Evolutionary conservation across 1,284 basidiomycete genomes (phyloP).

Genomic region (Ceratobasidium sp.): DNA sequence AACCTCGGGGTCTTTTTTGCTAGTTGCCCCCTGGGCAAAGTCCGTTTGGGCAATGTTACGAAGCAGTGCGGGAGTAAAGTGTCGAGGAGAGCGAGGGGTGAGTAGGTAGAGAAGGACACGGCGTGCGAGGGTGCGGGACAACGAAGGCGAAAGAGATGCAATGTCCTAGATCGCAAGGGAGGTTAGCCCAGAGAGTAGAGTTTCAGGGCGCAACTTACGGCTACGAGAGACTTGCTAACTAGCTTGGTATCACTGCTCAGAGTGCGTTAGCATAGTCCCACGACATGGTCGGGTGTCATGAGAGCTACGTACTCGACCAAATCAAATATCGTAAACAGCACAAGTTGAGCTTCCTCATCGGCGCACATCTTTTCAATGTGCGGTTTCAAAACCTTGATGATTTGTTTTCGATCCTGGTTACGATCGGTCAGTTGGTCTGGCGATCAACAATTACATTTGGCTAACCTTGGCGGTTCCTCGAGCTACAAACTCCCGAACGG

Average conservation of each 20-base stretch:
- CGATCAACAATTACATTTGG: not conserved
- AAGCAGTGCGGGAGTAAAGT: conserved; percentile 83
- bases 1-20: conserved; percentile 73
- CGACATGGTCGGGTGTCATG: not conserved
- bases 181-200: not conserved
- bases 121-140: conserved; percentile 54
- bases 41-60: conserved; percentile 73
- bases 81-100: conserved; percentile 74
- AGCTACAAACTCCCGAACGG: conserved; percentile 81
- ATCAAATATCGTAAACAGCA: conserved; percentile 86
- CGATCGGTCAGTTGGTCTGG: not conserved
- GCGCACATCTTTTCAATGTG: conserved; percentile 84
- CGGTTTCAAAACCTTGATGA: conserved; percentile 83
- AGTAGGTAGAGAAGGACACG: conserved; percentile 81
- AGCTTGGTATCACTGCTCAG: conserved; percentile 80
- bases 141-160: conserved; percentile 52
- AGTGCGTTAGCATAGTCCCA: conserved; percentile 12
- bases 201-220: conserved; percentile 57
- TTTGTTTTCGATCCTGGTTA: conserved; percentile 81
- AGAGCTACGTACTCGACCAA: conserved; percentile 77
- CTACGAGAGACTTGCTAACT: conserved; percentile 75
- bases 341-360: conserved; percentile 86
- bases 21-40: conserved; percentile 65
- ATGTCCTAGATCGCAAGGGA: conserved; percentile 46
- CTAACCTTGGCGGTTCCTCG: conserved; percentile 77